Evolutionary conservation across 2,329 filamentous ascomycete species (phyloP).

Genomic region (Clonostachys rosea): DNA sequence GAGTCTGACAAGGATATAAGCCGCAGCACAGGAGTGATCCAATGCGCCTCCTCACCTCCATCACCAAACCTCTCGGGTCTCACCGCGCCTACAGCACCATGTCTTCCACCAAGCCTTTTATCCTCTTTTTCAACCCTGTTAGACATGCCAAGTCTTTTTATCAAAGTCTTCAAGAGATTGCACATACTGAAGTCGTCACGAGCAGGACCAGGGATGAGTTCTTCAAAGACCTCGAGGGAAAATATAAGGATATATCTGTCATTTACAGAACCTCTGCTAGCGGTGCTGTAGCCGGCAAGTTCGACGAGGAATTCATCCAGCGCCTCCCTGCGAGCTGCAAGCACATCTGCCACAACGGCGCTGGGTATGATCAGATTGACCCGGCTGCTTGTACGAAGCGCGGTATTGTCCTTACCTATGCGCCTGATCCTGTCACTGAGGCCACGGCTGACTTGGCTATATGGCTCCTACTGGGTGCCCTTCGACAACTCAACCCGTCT

Average conservation of each 20-base stretch:
- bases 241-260: conserved; percentile 8
- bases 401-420: conserved; percentile 34
- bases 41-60: too few species aligned
- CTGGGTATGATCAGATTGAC: conserved; percentile 68
- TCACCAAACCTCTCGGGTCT: background rate
- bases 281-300: conserved; percentile 47
- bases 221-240: conserved; percentile 8
- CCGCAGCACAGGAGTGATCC: too few species aligned
- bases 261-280: conserved; percentile 16
- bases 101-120: conserved; percentile 6
- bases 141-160: conserved; percentile 7
- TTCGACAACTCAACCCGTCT: conserved; percentile 57
- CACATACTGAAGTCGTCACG: conserved; percentile 9
- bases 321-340: conserved; percentile 31
- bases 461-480: conserved; percentile 65
- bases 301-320: conserved; percentile 57
- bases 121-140: conserved; percentile 13
- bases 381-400: conserved; percentile 51
- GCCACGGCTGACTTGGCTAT: conserved; percentile 68
- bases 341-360: conserved; percentile 34
- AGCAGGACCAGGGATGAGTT: conserved; percentile 9
- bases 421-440: conserved; percentile 63
- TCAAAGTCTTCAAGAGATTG: conserved; percentile 5
- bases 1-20: too few species aligned
- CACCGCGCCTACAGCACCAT: background rate